These are phyloP conservation scores for Neocucurbitaria cava DNA, from an alignment of 2,329 filamentous ascomycete genomes.

Conservation along the genomic window DNA sequence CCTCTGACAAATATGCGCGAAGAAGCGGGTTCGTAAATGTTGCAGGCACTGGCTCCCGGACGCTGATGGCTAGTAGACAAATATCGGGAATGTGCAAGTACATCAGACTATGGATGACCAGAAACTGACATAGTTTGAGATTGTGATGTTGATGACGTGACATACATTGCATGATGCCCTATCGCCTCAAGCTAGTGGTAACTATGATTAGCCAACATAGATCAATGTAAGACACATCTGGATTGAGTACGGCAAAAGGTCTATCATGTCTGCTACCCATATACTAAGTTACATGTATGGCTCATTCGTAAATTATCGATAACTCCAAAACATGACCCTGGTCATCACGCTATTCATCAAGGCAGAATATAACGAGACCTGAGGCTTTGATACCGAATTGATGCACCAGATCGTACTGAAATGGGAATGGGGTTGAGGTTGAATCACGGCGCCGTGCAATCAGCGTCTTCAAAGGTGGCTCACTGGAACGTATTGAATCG, in stretches of 20 bases:
- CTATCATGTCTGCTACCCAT: too few species aligned
- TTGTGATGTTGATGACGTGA: not conserved
- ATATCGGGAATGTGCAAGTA: not conserved
- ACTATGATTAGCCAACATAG: not conserved
- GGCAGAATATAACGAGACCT: too few species aligned
- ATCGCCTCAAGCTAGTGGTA: too few species aligned
- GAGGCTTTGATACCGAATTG: too few species aligned
- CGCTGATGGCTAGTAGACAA: not conserved
- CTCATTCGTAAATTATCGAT: too few species aligned
- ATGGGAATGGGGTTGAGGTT: too few species aligned
- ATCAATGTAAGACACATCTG: not conserved
- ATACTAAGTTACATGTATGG: too few species aligned
- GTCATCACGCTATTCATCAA: too few species aligned
- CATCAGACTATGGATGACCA: not conserved
- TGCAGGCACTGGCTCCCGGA: not conserved
- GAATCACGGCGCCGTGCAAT: not conserved
- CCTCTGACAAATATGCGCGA: not conserved
- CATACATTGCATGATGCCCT: too few species aligned
- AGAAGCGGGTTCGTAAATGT: not conserved
- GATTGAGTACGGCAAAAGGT: too few species aligned
- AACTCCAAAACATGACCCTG: too few species aligned
- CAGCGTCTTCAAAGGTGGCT: not conserved
- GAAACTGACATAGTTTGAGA: not conserved
- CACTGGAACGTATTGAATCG: not conserved
- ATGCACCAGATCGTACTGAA: too few species aligned